Percentiles rank a stretch among this genome's conserved stretches.
Evolutionary conservation across 1,284 basidiomycete species (phyloP).

Genomic region (Puccinia horiana): DNA sequence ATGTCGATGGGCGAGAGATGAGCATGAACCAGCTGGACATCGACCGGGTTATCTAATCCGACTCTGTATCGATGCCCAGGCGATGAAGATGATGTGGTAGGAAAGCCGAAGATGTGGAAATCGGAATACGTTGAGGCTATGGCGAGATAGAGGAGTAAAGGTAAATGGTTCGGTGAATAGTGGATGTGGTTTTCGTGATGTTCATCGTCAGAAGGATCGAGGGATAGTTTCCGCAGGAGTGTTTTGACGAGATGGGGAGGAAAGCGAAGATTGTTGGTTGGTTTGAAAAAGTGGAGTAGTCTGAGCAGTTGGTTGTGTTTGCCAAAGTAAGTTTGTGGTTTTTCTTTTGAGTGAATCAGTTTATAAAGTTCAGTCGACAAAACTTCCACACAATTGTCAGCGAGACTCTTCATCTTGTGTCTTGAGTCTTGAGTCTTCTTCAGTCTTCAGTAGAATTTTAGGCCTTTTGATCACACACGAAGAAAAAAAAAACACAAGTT

Average conservation of each 20-base stretch:
- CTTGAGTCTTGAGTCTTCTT: too few species aligned
- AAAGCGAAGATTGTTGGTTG: background rate
- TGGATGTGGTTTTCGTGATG: background rate
- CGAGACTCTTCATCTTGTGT: too few species aligned
- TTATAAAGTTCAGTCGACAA: too few species aligned
- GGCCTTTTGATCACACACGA: too few species aligned
- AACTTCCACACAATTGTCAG: too few species aligned
- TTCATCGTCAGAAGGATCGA: background rate
- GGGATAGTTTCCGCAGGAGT: background rate
- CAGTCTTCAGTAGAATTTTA: too few species aligned
- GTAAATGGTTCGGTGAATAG: too few species aligned
- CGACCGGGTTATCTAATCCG: background rate
- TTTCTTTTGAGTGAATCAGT: background rate
- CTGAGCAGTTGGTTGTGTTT: background rate
- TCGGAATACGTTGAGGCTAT: background rate
- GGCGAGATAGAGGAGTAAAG: background rate
- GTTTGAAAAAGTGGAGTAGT: background rate
- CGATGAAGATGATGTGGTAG: background rate
- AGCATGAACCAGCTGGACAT: background rate
- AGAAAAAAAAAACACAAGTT: background rate
- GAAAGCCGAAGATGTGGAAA: background rate
- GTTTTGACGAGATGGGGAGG: background rate
- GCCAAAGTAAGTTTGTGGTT: background rate
- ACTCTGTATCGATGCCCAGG: background rate
- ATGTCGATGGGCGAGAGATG: background rate